Evolutionary conservation across 1,284 basidiomycete species (phyloP), one percentile per base, ranked within the genome.

Genomic region (Kalmanozyma brasiliensis): DNA sequence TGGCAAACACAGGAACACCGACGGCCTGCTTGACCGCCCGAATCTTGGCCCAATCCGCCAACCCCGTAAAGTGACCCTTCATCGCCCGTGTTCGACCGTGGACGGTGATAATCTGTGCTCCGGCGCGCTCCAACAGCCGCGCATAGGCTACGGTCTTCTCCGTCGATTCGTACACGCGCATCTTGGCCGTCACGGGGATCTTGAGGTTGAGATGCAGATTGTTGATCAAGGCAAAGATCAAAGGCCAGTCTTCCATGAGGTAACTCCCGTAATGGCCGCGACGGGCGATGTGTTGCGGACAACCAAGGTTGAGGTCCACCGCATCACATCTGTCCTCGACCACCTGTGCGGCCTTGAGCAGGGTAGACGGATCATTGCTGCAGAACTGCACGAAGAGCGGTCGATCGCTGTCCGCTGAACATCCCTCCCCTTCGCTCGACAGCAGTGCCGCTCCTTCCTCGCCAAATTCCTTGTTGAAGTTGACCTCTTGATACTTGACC

Each of bases 131-230:
- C 48, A 98, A 87, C 93, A 98, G 94, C 77, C 89, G 87, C 1
- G 95, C 96, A 76, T 98, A 98, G 58, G 89, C 89, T 0, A 98
- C 88, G 0, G 95, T 98, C 83, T 90, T 91, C 76, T 92, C 90
- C 5, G 91, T 82, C 0, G 89, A 89, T 2, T 91, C 88, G 83
- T 95, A 98, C 1, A 96, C 89, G 9, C 96, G 88, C 83, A 97
- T 96, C 82, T 98, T 98, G 45, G 93, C 95, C 0, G 94, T 98
- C 0, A 98, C 93, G 0, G 96, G 95, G 11, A 97, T 85, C 0
- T 87, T 86, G 4, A 98, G 87, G 74, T 95, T 90, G 49, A 86
- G 82, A 82, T 98, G 94, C 45, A 76, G 62, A 4, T 40, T 73
- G 49, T 80, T 77, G 66, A 80, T 78, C 23, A 82, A 49, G 2